These are phyloP conservation scores for Phytophthora sp. DNA, from an alignment of 352 stramenopile genomes.

Conservation along the genomic window DNA sequence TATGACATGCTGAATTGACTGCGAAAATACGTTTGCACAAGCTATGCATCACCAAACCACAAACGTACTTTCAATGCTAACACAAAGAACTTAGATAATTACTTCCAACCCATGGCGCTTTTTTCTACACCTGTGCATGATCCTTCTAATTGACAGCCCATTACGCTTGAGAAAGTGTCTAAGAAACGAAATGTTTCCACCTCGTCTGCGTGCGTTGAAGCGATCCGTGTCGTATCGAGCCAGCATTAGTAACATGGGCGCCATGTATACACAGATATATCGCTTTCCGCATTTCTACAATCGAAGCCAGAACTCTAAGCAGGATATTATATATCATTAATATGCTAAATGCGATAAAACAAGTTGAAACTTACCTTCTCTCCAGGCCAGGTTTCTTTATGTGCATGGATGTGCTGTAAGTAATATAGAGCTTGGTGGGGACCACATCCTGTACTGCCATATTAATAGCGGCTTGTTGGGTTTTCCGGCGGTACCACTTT, in stretches of 20 bases:
- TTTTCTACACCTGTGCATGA: conserved; percentile 12
- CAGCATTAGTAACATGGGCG: conserved; percentile 9
- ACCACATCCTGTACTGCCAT: too few relatives aligned
- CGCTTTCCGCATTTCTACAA: conserved; percentile 10
- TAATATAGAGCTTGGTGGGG: neutral
- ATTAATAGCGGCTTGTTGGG: neutral
- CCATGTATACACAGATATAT: conserved; percentile 11
- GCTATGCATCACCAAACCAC: neutral
- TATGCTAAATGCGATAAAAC: neutral
- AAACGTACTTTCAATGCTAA: neutral
- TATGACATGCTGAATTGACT: conserved; percentile 17
- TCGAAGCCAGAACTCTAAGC: conserved; percentile 12
- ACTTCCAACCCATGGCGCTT: conserved; percentile 19
- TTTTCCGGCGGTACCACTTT: neutral
- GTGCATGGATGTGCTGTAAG: neutral
- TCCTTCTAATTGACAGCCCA: conserved; percentile 1
- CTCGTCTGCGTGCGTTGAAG: neutral
- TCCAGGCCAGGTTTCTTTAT: neutral
- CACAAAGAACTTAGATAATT: neutral
- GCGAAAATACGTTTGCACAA: conserved; percentile 15
- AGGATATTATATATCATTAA: neutral
- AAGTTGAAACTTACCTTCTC: neutral
- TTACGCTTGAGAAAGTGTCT: conserved; percentile 13
- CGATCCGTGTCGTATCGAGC: conserved; percentile 9
- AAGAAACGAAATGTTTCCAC: conserved; percentile 5